Percentiles rank a stretch among this genome's conserved stretches.
Evolutionary conservation across 2,329 filamentous ascomycete species (phyloP).

Genomic region (Colletotrichum sp.): DNA sequence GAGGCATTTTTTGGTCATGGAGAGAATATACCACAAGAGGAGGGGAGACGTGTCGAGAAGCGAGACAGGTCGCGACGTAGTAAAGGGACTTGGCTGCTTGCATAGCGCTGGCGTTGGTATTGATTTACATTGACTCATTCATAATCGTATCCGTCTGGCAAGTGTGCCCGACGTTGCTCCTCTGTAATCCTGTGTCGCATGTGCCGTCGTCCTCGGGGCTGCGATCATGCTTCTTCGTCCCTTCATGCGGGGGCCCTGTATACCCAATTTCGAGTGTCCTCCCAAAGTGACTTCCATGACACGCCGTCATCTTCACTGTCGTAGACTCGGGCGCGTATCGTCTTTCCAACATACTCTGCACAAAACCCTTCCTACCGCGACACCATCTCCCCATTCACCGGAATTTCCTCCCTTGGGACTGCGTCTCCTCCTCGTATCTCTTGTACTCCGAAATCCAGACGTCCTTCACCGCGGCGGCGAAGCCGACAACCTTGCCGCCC

Average conservation of each 20-base stretch:
- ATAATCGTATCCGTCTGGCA: not conserved
- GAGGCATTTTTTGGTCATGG: not conserved
- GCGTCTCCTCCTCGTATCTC: slow-evolving; percentile 56
- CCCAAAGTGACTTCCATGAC: not conserved
- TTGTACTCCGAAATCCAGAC: slow-evolving; percentile 64
- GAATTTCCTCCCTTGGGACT: slow-evolving; percentile 24
- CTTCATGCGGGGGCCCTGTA: not conserved
- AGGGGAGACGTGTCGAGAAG: not conserved
- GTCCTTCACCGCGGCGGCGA: slow-evolving; percentile 52
- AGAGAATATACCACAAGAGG: not conserved
- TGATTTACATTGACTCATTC: slow-evolving; percentile 13
- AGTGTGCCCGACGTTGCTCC: not conserved
- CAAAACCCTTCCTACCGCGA: not conserved
- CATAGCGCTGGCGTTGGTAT: slow-evolving; percentile 50
- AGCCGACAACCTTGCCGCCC: slow-evolving; percentile 47
- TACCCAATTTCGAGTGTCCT: not conserved
- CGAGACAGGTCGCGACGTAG: not conserved
- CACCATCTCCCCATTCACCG: not conserved
- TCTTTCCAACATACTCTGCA: not conserved
- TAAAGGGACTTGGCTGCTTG: slow-evolving; percentile 20
- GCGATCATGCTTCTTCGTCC: not conserved
- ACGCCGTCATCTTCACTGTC: not conserved
- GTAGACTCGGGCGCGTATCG: not conserved
- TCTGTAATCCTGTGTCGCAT: not conserved
- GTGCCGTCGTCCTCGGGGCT: not conserved